phyloP scores from a whole-genome alignment of 2,329 filamentous ascomycete genomes.

The Cladosporium sp. region DNA sequence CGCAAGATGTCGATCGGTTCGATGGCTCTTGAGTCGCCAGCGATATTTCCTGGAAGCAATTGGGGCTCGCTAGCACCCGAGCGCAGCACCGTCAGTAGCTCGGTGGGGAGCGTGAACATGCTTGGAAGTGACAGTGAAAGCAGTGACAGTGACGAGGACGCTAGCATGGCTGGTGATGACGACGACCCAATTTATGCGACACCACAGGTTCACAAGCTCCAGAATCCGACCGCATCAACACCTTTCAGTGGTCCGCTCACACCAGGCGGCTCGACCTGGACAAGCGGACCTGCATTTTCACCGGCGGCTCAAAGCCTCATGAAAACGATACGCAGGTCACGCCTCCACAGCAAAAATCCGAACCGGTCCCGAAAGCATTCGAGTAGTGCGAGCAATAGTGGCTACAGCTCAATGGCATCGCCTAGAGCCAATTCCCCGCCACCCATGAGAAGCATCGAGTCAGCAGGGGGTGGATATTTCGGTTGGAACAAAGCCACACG shows the following conservation, averaged over 20 bases:
- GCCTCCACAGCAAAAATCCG: slow-evolving; percentile 48
- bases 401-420: slow-evolving; percentile 60
- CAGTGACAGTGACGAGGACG: slow-evolving; percentile 54
- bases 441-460: slow-evolving; percentile 49
- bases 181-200: slow-evolving; percentile 74
- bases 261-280: slow-evolving; percentile 35
- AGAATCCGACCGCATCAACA: slow-evolving; percentile 42
- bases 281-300: slow-evolving; percentile 50
- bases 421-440: slow-evolving; percentile 74
- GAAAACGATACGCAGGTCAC: slow-evolving; percentile 69
- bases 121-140: slow-evolving; percentile 74
- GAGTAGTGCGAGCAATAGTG: slow-evolving; percentile 58
- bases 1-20: slow-evolving; percentile 40
- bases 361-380: slow-evolving; percentile 56
- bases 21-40: slow-evolving; percentile 57
- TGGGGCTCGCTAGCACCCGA: slow-evolving; percentile 44
- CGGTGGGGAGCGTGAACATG: slow-evolving; percentile 72
- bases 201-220: slow-evolving; percentile 63
- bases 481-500: slow-evolving; percentile 35
- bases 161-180: slow-evolving; percentile 42
- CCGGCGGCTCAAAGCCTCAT: slow-evolving; percentile 69
- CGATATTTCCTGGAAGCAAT: slow-evolving; percentile 38
- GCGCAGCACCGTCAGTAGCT: slow-evolving; percentile 68
- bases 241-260: slow-evolving; percentile 43
- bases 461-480: slow-evolving; percentile 36